Evolutionary conservation across 306 rosid genomes (phyloP).

Genomic region (Citrullus mucosospermus): DNA sequence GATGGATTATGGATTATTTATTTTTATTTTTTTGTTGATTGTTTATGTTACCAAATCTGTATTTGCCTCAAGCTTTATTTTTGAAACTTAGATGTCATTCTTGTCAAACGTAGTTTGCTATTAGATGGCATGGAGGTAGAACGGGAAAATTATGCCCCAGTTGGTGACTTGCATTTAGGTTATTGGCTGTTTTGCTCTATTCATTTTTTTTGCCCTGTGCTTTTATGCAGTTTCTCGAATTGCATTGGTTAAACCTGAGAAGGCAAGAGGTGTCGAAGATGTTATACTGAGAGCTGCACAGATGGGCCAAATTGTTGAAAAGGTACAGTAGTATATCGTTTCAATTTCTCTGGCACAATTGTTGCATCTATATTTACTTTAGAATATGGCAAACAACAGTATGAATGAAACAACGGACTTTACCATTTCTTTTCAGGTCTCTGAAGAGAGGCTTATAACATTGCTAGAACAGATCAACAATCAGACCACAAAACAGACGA

Average conservation of each 20-base stretch:
- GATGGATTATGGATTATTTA: not conserved
- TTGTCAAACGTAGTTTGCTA: not conserved
- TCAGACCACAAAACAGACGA: conserved; percentile 81
- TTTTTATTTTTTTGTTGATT: not conserved
- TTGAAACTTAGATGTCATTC: not conserved
- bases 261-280: conserved; percentile 97
- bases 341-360: not conserved
- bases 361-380: not conserved
- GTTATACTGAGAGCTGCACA: conserved; percentile 86
- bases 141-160: not conserved
- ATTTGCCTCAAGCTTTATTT: not conserved
- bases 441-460: conserved; percentile 88
- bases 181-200: not conserved
- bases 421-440: conserved; percentile 39
- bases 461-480: conserved; percentile 91
- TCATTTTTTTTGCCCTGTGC: not conserved
- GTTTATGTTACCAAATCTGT: not conserved
- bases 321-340: conserved; percentile 29
- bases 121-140: not conserved
- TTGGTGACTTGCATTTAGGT: not conserved
- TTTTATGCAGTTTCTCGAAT: conserved; percentile 54
- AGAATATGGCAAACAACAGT: not conserved
- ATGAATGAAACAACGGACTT: not conserved
- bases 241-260: conserved; percentile 98
- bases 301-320: conserved; percentile 81